A percentile compares a stretch with the other conserved stretches of the same genome.
These are phyloP conservation scores for Didymella exigua DNA, from an alignment of 2,329 filamentous ascomycete species.

Conservation along the genomic window DNA sequence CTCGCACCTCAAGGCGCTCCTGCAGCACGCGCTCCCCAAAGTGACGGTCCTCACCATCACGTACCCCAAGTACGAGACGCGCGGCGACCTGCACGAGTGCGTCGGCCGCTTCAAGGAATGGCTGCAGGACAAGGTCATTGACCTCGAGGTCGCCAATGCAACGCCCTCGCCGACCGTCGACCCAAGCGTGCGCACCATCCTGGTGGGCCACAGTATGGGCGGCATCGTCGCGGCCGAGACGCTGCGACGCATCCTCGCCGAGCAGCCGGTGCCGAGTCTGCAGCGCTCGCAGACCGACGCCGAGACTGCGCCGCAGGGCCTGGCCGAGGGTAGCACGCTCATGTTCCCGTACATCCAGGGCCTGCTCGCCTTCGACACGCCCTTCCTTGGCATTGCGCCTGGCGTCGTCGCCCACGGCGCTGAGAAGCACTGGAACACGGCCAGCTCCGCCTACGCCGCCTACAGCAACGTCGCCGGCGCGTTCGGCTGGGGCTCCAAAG, in stretches of 20 bases:
- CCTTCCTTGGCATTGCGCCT: conserved; percentile 81
- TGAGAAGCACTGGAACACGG: conserved; percentile 82
- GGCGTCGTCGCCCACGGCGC: conserved; percentile 85
- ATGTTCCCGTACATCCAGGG: conserved; percentile 96
- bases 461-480: conserved; percentile 66
- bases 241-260: conserved; percentile 74
- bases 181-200: conserved; percentile 79
- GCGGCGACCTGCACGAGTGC: conserved; percentile 73
- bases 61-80: conserved; percentile 85
- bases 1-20: conserved; percentile 68
- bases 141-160: conserved; percentile 82
- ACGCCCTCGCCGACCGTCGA: conserved; percentile 85
- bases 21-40: conserved; percentile 70
- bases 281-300: conserved; percentile 41
- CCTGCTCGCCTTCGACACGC: conserved; percentile 91
- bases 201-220: conserved; percentile 84
- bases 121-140: conserved; percentile 90
- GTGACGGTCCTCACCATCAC: conserved; percentile 69
- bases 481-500: conserved; percentile 64
- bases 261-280: conserved; percentile 44
- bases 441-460: conserved; percentile 70
- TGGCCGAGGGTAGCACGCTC: conserved; percentile 61
- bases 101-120: conserved; percentile 78
- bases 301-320: not conserved
- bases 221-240: conserved; percentile 95